A percentile compares a stretch with the other conserved stretches of the same genome.
Conservation (phyloP, 2,329 filamentous ascomycete genomes). For the Penicillium sp. region DNA sequence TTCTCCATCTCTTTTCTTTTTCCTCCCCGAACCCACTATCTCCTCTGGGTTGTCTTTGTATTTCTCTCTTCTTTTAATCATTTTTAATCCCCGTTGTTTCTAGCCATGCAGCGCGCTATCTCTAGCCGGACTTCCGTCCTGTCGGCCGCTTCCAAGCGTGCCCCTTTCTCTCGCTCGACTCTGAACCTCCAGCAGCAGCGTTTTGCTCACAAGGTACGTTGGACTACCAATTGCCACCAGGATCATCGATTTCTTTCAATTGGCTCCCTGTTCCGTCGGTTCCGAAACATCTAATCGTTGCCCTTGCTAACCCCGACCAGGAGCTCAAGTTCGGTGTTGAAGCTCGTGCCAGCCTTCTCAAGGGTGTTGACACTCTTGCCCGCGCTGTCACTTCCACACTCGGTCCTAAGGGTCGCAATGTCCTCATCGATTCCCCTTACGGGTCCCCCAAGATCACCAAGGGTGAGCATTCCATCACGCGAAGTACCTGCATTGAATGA, state of each 20-base stretch:
- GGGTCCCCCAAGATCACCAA: conserved; percentile 99
- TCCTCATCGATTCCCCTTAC: conserved; percentile 97
- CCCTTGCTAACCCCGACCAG: conserved; percentile 51
- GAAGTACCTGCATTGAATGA: neutral
- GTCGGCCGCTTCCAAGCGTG: conserved; percentile 58
- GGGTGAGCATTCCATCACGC: conserved; percentile 59
- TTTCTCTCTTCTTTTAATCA: conserved; percentile 25
- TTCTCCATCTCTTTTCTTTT: conserved; percentile 30
- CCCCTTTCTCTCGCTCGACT: conserved; percentile 61
- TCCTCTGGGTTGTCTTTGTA: conserved; percentile 34
- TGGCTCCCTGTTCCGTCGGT: conserved; percentile 19
- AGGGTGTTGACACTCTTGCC: conserved; percentile 94
- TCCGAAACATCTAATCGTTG: conserved; percentile 17
- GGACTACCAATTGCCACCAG: neutral
- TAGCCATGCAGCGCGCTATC: conserved; percentile 87
- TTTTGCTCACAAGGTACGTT: conserved; percentile 90
- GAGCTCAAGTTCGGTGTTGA: conserved; percentile 99
- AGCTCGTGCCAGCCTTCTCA: conserved; percentile 80
- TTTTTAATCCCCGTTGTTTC: conserved; percentile 26
- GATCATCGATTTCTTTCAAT: neutral
- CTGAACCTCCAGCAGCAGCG: conserved; percentile 82
- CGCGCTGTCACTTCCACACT: conserved; percentile 95
- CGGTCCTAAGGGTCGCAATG: conserved; percentile 96
- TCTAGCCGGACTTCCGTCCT: conserved; percentile 80
- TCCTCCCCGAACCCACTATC: conserved; percentile 32